Percentiles rank a stretch among this genome's conserved stretches.
Evolutionary conservation across 148 eudicot genomes (phyloP).

Genomic region (Camellia japonica): DNA sequence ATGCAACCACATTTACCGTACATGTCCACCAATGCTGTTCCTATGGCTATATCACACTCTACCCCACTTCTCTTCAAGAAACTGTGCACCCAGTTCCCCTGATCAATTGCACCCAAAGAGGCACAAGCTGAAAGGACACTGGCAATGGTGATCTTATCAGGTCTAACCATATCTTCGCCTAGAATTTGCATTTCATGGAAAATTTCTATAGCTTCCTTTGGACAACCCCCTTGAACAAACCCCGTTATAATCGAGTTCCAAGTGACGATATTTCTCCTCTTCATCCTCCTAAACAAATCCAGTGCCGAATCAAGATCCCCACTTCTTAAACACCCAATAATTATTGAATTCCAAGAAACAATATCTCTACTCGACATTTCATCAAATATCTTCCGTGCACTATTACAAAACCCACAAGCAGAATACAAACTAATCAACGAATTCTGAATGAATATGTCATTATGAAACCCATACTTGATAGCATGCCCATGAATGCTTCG

Average conservation of each 20-base stretch:
- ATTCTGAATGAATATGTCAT: slow-evolving; percentile 45
- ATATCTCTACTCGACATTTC: slow-evolving; percentile 52
- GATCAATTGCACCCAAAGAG: slow-evolving; percentile 62
- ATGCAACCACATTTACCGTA: slow-evolving; percentile 80
- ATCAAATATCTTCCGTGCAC: slow-evolving; percentile 56
- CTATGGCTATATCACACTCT: slow-evolving; percentile 64
- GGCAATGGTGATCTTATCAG: slow-evolving; percentile 69
- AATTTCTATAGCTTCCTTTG: slow-evolving; percentile 58
- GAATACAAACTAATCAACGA: slow-evolving; percentile 45
- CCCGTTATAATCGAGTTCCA: slow-evolving; percentile 86
- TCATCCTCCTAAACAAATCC: slow-evolving; percentile 58
- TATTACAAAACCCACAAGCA: slow-evolving; percentile 38
- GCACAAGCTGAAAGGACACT: slow-evolving; percentile 77
- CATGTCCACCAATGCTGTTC: slow-evolving; percentile 76
- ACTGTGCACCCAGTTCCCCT: slow-evolving; percentile 63
- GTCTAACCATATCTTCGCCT: slow-evolving; percentile 32
- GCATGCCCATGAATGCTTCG: slow-evolving; percentile 43
- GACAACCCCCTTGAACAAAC: slow-evolving; percentile 55
- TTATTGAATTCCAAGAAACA: slow-evolving; percentile 70
- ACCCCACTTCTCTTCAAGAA: slow-evolving; percentile 54
- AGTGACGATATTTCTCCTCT: slow-evolving; percentile 50
- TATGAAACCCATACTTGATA: slow-evolving; percentile 42
- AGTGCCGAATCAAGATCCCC: slow-evolving; percentile 54
- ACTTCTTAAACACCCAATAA: slow-evolving; percentile 53
- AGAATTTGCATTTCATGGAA: slow-evolving; percentile 56